Evolutionary conservation across 306 rosid species (phyloP).

Genomic region (Vachellia pachyceras): DNA sequence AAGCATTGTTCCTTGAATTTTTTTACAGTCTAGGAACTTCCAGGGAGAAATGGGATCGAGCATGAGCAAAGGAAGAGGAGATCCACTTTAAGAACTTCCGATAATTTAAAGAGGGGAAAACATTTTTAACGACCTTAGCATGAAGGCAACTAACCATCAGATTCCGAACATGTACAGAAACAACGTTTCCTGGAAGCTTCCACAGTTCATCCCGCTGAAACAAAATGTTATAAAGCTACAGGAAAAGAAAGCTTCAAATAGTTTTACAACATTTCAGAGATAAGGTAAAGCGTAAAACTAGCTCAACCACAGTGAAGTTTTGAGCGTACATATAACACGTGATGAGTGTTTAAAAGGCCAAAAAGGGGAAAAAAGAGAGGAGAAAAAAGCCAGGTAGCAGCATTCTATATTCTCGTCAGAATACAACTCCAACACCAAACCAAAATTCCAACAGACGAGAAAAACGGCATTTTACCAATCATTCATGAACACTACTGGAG

Average conservation of each 20-base stretch:
- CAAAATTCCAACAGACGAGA: no score
- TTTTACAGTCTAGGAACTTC: not conserved
- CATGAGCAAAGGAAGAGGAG: not conserved
- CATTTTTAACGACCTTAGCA: not conserved
- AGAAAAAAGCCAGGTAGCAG: not conserved
- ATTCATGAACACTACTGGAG: not conserved
- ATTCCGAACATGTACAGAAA: not conserved
- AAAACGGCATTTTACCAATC: no score
- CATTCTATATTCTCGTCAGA: slow-evolving; percentile 19
- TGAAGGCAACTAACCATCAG: not conserved
- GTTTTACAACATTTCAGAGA: no score
- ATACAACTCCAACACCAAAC: not conserved
- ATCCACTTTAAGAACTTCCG: not conserved
- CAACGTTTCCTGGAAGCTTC: slow-evolving; percentile 6
- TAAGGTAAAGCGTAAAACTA: no score
- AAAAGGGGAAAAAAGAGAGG: not conserved
- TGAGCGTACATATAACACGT: not conserved
- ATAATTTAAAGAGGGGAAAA: not conserved
- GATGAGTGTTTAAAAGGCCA: not conserved
- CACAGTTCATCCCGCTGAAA: not conserved
- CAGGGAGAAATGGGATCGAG: not conserved
- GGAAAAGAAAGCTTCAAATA: not conserved
- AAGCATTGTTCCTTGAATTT: not conserved
- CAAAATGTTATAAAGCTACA: not conserved
- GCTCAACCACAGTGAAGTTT: not conserved